These are phyloP conservation scores for Phytophthora pistaciae DNA, from an alignment of 352 stramenopile species.

Conservation along the genomic window DNA sequence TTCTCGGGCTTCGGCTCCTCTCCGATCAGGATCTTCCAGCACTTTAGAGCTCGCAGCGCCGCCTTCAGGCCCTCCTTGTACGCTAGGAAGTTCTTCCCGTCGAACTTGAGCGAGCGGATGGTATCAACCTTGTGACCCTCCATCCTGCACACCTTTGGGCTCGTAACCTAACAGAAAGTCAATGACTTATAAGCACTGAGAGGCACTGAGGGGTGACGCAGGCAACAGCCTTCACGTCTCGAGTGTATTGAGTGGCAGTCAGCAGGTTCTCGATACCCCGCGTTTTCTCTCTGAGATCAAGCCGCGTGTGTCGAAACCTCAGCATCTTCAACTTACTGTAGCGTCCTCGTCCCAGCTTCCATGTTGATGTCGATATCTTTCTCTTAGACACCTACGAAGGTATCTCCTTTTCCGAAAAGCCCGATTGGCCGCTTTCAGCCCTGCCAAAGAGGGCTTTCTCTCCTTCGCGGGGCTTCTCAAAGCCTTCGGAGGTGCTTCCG, in stretches of 20 bases:
- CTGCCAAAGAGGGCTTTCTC: too few relatives aligned
- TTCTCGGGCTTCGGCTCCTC: slow-evolving; percentile 3
- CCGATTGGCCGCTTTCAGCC: too few relatives aligned
- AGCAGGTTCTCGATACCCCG: not conserved
- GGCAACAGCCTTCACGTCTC: not conserved
- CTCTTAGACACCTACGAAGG: not conserved
- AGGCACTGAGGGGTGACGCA: not conserved
- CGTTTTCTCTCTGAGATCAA: not conserved
- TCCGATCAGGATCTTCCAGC: slow-evolving; percentile 26
- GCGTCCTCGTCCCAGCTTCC: not conserved
- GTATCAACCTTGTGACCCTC: slow-evolving; percentile 8
- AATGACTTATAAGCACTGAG: not conserved
- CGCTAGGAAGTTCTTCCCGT: slow-evolving; percentile 17
- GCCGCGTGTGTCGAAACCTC: not conserved
- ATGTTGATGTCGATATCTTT: not conserved
- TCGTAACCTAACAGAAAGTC: slow-evolving; percentile 5
- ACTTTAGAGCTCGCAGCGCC: slow-evolving; percentile 6
- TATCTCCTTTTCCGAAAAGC: too few relatives aligned
- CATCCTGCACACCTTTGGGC: slow-evolving; percentile 10
- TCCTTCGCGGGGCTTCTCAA: too few relatives aligned
- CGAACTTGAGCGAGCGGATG: slow-evolving; percentile 6
- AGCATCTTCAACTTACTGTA: not conserved
- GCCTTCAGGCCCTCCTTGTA: slow-evolving; percentile 22
- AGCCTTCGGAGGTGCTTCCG: too few relatives aligned
- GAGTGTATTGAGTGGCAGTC: not conserved